A percentile compares a stretch with the other conserved stretches of the same genome.
phyloP scores from a whole-genome alignment of 163 green algal genomes.

The Chloromonas sp. region DNA sequence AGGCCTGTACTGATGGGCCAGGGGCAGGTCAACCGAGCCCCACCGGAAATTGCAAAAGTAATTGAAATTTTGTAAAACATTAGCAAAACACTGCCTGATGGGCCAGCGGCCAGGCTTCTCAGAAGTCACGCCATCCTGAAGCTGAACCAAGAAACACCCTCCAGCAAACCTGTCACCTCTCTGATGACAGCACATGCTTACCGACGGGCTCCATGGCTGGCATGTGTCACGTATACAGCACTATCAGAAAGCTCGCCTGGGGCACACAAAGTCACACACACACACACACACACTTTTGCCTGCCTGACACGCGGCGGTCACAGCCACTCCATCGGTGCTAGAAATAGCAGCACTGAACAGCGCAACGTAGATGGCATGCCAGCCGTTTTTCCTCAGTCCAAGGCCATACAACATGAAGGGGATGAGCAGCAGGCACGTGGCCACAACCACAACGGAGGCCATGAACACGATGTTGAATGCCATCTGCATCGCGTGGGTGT shows the following conservation, averaged over 20 bases:
- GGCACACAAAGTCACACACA: background rate
- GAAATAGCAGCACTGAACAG: conserved; percentile 80
- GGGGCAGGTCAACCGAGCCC: too few relatives aligned
- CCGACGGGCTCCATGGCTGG: too few relatives aligned
- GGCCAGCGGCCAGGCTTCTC: too few relatives aligned
- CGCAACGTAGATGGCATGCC: conserved; percentile 54
- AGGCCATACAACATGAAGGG: conserved; percentile 82
- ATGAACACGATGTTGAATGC: conserved; percentile 70
- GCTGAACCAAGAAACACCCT: too few relatives aligned
- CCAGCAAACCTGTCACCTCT: too few relatives aligned
- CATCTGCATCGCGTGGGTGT: conserved; percentile 37
- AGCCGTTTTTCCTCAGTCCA: conserved; percentile 55
- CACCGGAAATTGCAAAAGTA: background rate
- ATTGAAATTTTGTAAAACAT: too few relatives aligned
- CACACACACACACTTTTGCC: conserved; percentile 32
- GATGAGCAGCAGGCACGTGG: conserved; percentile 53
- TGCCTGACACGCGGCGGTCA: conserved; percentile 29
- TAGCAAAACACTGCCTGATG: too few relatives aligned
- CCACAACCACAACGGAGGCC: conserved; percentile 79
- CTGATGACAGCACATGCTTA: too few relatives aligned
- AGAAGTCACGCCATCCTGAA: too few relatives aligned
- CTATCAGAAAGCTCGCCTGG: too few relatives aligned
- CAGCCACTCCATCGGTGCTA: conserved; percentile 77
- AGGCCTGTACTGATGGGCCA: too few relatives aligned
- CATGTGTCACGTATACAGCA: too few relatives aligned